A percentile compares a stretch with the other conserved stretches of the same genome.
Evolutionary conservation across 768 basidiomycete species (phyloP).

Genomic region (Trametes coccinea): DNA sequence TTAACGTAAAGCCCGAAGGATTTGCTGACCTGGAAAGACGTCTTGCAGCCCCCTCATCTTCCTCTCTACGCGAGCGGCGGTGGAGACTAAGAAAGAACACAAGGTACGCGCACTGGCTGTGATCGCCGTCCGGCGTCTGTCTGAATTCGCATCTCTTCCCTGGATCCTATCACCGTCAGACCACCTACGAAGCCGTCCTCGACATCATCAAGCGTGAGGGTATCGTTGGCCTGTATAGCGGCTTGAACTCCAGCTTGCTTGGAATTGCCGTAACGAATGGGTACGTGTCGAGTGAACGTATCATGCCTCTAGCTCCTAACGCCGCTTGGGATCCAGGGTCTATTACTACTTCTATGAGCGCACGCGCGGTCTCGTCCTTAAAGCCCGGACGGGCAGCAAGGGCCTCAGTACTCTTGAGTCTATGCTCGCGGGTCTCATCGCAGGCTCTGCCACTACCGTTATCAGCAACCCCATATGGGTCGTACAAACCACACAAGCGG

Average conservation of each 20-base stretch:
- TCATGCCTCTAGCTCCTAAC: not conserved
- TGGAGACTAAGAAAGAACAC: conserved; percentile 76
- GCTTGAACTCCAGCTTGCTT: conserved; percentile 79
- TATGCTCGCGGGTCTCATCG: conserved; percentile 84
- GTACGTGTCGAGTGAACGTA: conserved; percentile 40
- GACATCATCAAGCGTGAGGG: conserved; percentile 88
- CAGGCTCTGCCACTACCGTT: conserved; percentile 87
- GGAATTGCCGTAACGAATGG: conserved; percentile 95
- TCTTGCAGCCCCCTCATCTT: conserved; percentile 80
- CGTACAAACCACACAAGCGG: conserved; percentile 87
- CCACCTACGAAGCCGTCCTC: conserved; percentile 61
- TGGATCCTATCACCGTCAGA: conserved; percentile 39
- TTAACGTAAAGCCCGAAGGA: no score
- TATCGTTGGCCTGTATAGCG: conserved; percentile 80
- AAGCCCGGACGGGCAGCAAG: conserved; percentile 55
- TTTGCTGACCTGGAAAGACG: not conserved
- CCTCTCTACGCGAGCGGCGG: conserved; percentile 90
- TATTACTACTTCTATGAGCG: conserved; percentile 94
- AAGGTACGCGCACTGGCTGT: conserved; percentile 50
- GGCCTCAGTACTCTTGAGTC: conserved; percentile 85
- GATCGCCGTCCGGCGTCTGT: not conserved
- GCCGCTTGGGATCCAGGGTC: conserved; percentile 48
- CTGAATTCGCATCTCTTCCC: not conserved
- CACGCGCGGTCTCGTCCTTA: conserved; percentile 55
- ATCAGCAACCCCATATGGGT: conserved; percentile 97